Evolutionary conservation across 108 stramenopile species (phyloP), one percentile per base, ranked within the genome.

Genomic region (Parietichytrium sp.): DNA sequence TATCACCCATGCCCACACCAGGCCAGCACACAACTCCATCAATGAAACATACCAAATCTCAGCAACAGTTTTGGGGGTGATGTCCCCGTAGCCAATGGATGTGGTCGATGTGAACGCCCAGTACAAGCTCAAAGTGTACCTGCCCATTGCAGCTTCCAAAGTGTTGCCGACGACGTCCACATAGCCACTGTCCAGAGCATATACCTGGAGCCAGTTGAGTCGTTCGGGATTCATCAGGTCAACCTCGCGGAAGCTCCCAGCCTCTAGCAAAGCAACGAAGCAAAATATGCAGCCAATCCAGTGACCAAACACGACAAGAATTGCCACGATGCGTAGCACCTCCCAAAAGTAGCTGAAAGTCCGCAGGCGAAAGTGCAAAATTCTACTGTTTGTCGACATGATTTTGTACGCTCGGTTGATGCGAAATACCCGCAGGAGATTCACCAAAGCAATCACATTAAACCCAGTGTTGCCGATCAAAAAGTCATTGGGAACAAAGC

Each of bases 31-130:
- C 72, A 82, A 47, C 42, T 52, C 51, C 38, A 82, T 48, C 3
- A 82, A 7, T 16, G 61, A 79, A 31, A 77, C 52, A 33, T 51
- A 82, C 50, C 30, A 50, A 31, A 51, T 29, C 78, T 85, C 84
- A 0, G 52, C 36, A 16, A 55, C 31, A 48, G 72, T 82, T 52
- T 52, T 30, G n/a, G 88, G 87, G 25, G 52, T 36, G 49, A 89
- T 83, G 78, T 89, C 89, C 4, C 89, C 89, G 79, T 88, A 89
- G 3, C 89, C 89, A 4, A 87, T 86, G 0, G 88, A 88, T 6
- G 88, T 81, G 78, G 88, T 88, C 45, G 89, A 88, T 45, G 88
- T 85, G 48, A 88, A 79, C 16, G 86, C 85, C 54, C 85, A 89
- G 84, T 89, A 72, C 13, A 72, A 42, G 3, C 15, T 25, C 6